Conservation (phyloP, 495 filamentous ascomycete species). For the Podospora pseudocomata region DNA sequence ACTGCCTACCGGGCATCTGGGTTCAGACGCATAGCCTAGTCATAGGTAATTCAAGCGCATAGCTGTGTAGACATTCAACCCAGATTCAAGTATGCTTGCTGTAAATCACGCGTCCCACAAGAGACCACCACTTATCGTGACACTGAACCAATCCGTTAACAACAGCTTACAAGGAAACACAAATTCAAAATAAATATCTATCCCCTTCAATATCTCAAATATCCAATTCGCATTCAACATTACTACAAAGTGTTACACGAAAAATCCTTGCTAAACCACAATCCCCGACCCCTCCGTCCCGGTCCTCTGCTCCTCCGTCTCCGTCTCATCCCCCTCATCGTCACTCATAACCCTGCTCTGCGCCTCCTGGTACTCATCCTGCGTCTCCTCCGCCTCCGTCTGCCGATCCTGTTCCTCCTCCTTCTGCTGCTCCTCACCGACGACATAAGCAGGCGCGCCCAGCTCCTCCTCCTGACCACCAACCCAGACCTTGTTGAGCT, state of each 20-base stretch:
- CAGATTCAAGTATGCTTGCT: too few relatives aligned
- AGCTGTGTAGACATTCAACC: too few relatives aligned
- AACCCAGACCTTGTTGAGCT: slow-evolving; percentile 55
- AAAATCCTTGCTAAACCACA: slow-evolving; percentile 5
- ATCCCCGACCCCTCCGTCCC: neutral
- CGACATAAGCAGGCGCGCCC: slow-evolving; percentile 41
- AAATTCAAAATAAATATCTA: too few relatives aligned
- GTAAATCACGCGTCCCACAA: too few relatives aligned
- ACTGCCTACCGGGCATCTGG: too few relatives aligned
- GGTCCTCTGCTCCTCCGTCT: neutral
- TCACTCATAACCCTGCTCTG: neutral
- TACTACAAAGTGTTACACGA: neutral
- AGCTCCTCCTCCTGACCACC: slow-evolving; percentile 44
- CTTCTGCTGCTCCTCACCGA: slow-evolving; percentile 11
- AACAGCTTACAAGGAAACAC: too few relatives aligned
- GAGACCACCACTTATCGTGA: too few relatives aligned
- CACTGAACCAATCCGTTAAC: too few relatives aligned
- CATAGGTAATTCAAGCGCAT: too few relatives aligned
- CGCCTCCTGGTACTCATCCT: slow-evolving; percentile 9
- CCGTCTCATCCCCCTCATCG: neutral
- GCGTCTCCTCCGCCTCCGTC: slow-evolving; percentile 3
- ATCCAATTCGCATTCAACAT: neutral
- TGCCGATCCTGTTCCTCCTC: neutral
- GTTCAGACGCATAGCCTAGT: too few relatives aligned
- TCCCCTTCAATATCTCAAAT: neutral